These are phyloP conservation scores for Mycena belliarum DNA, from an alignment of 768 basidiomycete genomes.

Conservation along the genomic window DNA sequence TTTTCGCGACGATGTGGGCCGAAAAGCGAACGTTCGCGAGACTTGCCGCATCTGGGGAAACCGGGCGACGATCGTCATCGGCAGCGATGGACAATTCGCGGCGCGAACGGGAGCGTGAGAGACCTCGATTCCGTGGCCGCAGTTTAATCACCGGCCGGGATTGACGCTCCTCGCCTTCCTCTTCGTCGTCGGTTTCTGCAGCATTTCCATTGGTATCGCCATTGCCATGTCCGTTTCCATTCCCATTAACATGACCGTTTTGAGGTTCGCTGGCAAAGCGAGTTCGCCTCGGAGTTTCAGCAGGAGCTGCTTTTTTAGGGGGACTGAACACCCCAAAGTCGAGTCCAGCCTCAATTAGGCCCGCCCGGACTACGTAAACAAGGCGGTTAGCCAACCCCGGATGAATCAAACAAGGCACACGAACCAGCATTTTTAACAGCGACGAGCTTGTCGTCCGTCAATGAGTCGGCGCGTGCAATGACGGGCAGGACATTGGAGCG, in stretches of 20 bases:
- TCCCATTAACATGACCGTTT: slow-evolving; percentile 27
- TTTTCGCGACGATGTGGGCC: slow-evolving; percentile 63
- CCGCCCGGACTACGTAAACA: slow-evolving; percentile 51
- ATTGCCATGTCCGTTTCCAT: slow-evolving; percentile 20
- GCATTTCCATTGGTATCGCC: slow-evolving; percentile 29
- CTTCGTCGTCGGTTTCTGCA: slow-evolving; percentile 41
- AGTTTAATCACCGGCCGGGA: slow-evolving; percentile 81
- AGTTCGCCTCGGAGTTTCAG: slow-evolving; percentile 35
- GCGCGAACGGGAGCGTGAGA: slow-evolving; percentile 74
- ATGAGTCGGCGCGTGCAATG: slow-evolving; percentile 76
- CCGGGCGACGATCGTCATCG: slow-evolving; percentile 57
- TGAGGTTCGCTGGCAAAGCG: slow-evolving; percentile 33
- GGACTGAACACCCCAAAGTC: slow-evolving; percentile 78
- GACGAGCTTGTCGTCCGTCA: slow-evolving; percentile 75
- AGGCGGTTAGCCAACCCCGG: not conserved
- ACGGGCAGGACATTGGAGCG: slow-evolving; percentile 83
- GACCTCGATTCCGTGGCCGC: slow-evolving; percentile 46
- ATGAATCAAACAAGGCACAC: slow-evolving; percentile 20
- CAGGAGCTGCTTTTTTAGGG: slow-evolving; percentile 29
- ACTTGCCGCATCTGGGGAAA: slow-evolving; percentile 64
- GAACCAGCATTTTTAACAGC: slow-evolving; percentile 66
- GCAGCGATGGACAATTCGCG: slow-evolving; percentile 63
- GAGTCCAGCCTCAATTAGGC: slow-evolving; percentile 64
- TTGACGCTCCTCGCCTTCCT: slow-evolving; percentile 51
- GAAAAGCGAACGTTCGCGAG: slow-evolving; percentile 79